Conservation (phyloP, 2,329 filamentous ascomycete species). For the Colletotrichum acutatum region DNA sequence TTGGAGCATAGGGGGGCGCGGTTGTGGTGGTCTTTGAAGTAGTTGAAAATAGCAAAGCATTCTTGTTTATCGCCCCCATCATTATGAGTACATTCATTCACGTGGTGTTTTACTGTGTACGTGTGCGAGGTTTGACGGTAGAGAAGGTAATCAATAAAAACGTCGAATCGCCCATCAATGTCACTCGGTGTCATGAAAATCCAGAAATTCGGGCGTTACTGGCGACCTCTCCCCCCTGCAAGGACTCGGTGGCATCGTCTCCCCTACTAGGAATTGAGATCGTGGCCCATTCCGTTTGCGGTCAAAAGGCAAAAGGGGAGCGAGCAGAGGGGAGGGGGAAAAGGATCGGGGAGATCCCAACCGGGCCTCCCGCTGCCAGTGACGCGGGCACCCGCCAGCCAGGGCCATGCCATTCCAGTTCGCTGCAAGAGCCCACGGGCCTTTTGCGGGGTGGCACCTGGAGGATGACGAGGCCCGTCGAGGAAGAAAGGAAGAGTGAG, state of each 20-base stretch:
- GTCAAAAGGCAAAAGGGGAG: not conserved
- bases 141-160: not conserved
- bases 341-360: conserved; percentile 25
- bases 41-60: conserved; percentile 19
- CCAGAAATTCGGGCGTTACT: not conserved
- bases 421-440: conserved; percentile 6
- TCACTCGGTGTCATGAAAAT: not conserved
- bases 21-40: conserved; percentile 2
- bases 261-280: conserved; percentile 2
- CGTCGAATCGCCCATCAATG: not conserved
- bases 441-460: conserved; percentile 10
- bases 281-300: conserved; percentile 13
- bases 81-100: not conserved
- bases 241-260: not conserved
- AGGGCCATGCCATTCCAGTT: not conserved
- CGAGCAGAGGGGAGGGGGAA: not conserved
- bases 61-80: not conserved
- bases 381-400: not conserved
- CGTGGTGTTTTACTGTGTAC: too few species aligned
- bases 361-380: conserved; percentile 18
- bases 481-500: not conserved
- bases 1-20: not conserved
- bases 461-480: not conserved
- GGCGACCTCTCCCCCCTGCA: not conserved
- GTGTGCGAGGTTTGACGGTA: not conserved